Base-by-base conservation (phyloP, 2,329 filamentous ascomycete genomes). In the Sporothrix inflata region DNA sequence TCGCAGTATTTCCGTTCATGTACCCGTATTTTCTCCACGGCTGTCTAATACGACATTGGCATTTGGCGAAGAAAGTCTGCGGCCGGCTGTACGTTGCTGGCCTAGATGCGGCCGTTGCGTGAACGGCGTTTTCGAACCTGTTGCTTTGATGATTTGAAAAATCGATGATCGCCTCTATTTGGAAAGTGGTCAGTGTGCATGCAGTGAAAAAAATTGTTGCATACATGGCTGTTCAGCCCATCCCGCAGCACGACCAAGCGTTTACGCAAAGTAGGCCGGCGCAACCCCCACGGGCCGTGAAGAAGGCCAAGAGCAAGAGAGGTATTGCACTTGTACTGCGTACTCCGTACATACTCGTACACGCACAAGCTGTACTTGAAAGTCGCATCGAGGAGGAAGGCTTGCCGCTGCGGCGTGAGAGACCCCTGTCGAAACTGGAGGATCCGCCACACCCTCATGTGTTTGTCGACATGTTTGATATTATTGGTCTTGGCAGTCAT, bases 391-490 rank as follows among this genome's bases (percentile, higher is more conserved):
- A 66, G 42, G 45, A 66, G 47, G 6, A 60, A 55, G 69, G 30
- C 55, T 65, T 65, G 57, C 69, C 21, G 55, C 30, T 24, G 16
- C 24, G 27, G 27, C 40, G 55, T 47, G 68, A 19, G 49, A 24
- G 40, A n/a, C 70, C 72, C 73, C 47, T 68, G 73, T 71, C 72
- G 70, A 73, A 73, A 73, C 72, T 8, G 21, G 19, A 71, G 45
- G 65, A 38, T 69, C 49, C 51, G 24, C 38, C 57, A 72, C 72
- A 73, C 72, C 57, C 21, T 71, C 42, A 16, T 42, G 55, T 67
- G 19, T 21, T 34, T 5, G 45, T 47, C 8, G 9, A 45, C 34
- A 19, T 30, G 14, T 19, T 38, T 16, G 21, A 51, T 16, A 38
- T 40, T 40, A 8, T 21, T 16, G 16, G 19, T 27, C 16, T 34